Base-by-base conservation (phyloP, 495 filamentous ascomycete species). In the Aspergillus leporis region DNA sequence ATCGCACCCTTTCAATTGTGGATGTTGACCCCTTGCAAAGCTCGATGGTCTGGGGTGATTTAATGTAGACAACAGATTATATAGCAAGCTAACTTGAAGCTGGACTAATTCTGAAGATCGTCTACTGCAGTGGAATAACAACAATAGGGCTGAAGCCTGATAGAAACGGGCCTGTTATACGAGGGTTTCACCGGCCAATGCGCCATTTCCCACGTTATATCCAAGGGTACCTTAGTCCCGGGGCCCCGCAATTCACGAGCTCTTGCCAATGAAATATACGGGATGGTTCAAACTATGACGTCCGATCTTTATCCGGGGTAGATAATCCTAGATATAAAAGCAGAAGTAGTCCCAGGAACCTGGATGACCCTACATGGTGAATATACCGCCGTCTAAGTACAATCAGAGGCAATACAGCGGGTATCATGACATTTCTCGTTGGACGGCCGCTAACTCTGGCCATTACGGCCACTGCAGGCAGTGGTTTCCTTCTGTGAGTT, bases 401-500 rank as follows among this genome's bases (percentile, higher is more conserved):
- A 32, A 28, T 16, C 18, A 14, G 12, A 32, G 21, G 5, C 18
- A 34, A 4, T 2, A 19, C 18, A 52, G 28, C 25, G 16, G 14
- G 28, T 28, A 51, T 28, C 51, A 69, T 68, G 70, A 64, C 65
- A 41, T 56, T 68, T 56, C 68, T 74, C 30, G 61, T 66, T 32
- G 71, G 71, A n/a, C 40, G 58, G 55, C 52, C 59, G 1, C 58
- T 74, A 30, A 60, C 61, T 13, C 61, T 60, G 55, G 69, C 71
- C 60, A 78, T 78, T 47, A 78, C 70, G 18, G 68, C 74, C 65
- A 73, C 71, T 53, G 74, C 70, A 48, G 70, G 70, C 9, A 72
- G 70, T 59, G 73, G 75, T 23, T 78, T 78, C 56, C 58, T 78
- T 50, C 71, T 77, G 58, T 71, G 59, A 63, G 66, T 66, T 40